Evolutionary conservation across 331 rosid genomes (phyloP).

Genomic region (Stylosanthes scabra): DNA sequence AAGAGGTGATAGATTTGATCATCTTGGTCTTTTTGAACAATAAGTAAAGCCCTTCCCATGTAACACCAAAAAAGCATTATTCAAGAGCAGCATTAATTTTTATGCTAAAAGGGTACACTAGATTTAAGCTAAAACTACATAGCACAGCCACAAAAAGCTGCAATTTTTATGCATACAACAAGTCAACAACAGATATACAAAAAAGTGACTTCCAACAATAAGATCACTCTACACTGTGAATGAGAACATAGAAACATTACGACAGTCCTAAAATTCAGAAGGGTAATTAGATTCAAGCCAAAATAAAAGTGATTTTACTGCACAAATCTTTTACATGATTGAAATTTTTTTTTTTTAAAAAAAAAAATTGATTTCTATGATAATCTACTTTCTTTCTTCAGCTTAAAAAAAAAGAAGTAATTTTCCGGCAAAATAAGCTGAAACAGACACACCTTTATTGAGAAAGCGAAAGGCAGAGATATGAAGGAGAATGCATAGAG

Average conservation of each 20-base stretch:
- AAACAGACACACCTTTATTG: neutral
- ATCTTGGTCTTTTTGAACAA: constrained; percentile 20
- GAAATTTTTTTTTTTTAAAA: too few species aligned
- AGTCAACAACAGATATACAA: neutral
- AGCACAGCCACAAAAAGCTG: too few species aligned
- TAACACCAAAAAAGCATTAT: neutral
- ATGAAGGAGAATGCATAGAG: neutral
- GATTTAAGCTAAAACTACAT: constrained; percentile 14
- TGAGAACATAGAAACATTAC: neutral
- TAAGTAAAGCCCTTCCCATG: neutral
- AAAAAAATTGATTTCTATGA: too few species aligned
- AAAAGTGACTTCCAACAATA: neutral
- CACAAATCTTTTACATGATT: too few species aligned
- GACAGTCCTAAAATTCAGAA: constrained; percentile 13
- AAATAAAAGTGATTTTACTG: neutral
- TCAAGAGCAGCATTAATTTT: neutral
- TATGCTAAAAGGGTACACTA: constrained; percentile 11
- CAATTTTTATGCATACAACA: too few species aligned
- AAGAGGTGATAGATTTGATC: neutral
- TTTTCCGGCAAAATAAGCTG: too few species aligned
- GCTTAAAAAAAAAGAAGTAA: constrained; percentile 1
- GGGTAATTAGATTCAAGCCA: constrained; percentile 25
- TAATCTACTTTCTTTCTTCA: too few species aligned
- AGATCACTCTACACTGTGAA: neutral
- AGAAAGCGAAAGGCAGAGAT: neutral